A percentile compares a stretch with the other conserved stretches of the same genome.
Evolutionary conservation across 1,284 basidiomycete species (phyloP).

Genomic region (Stygiomarasmius scandens): DNA sequence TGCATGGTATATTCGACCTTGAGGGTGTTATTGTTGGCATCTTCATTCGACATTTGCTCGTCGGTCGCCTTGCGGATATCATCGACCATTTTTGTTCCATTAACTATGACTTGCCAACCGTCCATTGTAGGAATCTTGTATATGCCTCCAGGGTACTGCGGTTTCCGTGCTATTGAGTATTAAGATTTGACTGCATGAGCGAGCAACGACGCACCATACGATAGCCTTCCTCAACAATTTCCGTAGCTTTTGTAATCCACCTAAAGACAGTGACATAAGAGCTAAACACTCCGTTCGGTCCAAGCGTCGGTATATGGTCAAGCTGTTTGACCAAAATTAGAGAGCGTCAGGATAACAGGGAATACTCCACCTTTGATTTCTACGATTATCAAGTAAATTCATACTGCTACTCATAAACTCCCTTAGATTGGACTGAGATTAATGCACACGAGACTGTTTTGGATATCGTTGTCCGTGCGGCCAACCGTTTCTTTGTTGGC

Average conservation of each 20-base stretch:
- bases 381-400: background rate
- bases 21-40: slow-evolving; percentile 38
- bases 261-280: slow-evolving; percentile 5
- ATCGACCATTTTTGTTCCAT: slow-evolving; percentile 34
- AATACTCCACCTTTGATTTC: background rate
- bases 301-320: slow-evolving; percentile 13
- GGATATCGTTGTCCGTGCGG: slow-evolving; percentile 23
- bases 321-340: no score
- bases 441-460: slow-evolving; percentile 16
- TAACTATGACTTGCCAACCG: slow-evolving; percentile 29
- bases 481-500: slow-evolving; percentile 27
- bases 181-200: background rate
- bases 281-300: slow-evolving; percentile 9
- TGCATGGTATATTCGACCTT: slow-evolving; percentile 36
- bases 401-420: no score
- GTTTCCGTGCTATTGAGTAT: background rate
- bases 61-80: slow-evolving; percentile 41
- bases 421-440: slow-evolving; percentile 22
- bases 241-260: slow-evolving; percentile 8
- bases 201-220: background rate
- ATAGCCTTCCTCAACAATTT: slow-evolving; percentile 17
- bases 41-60: slow-evolving; percentile 36
- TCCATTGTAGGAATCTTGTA: slow-evolving; percentile 11
- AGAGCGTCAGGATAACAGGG: no score
- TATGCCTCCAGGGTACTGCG: slow-evolving; percentile 7